Conservation (phyloP, 495 filamentous ascomycete genomes). For the Thermochaetoides thermophila region DNA sequence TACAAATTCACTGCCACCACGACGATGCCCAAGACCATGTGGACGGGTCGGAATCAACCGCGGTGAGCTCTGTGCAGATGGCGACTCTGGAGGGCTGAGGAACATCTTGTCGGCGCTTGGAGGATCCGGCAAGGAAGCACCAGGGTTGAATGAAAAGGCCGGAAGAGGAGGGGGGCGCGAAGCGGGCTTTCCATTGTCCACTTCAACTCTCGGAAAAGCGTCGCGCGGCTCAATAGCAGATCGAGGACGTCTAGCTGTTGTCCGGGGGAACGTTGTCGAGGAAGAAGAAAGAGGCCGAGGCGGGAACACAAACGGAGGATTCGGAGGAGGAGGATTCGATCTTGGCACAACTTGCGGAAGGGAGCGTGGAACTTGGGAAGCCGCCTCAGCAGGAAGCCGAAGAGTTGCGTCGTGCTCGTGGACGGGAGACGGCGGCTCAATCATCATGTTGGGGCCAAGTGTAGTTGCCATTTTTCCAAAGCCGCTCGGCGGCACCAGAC, state of each 20-base stretch:
- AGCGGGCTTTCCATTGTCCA: slow-evolving; percentile 9
- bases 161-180: slow-evolving; percentile 37
- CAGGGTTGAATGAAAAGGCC: slow-evolving; percentile 53
- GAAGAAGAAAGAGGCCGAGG: slow-evolving; percentile 31
- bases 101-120: slow-evolving; percentile 17
- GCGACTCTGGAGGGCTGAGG: slow-evolving; percentile 28
- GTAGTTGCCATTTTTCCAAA: slow-evolving; percentile 32
- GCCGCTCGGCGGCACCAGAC: slow-evolving; percentile 34
- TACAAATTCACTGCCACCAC: slow-evolving; percentile 67
- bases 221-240: slow-evolving; percentile 29
- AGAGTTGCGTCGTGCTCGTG: slow-evolving; percentile 11
- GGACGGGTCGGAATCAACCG: slow-evolving; percentile 27
- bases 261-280: slow-evolving; percentile 30
- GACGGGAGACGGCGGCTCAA: slow-evolving; percentile 16
- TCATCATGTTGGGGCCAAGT: slow-evolving; percentile 21
- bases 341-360: slow-evolving; percentile 20
- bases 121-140: slow-evolving; percentile 15
- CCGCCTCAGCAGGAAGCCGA: slow-evolving; percentile 8
- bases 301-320: slow-evolving; percentile 62
- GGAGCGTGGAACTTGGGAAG: slow-evolving; percentile 6
- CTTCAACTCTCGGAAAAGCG: slow-evolving; percentile 6
- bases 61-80: slow-evolving; percentile 27
- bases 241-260: slow-evolving; percentile 29
- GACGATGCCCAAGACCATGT: slow-evolving; percentile 43
- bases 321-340: slow-evolving; percentile 40